Conservation (phyloP, 768 basidiomycete species). For the Floccularia luteovirens region DNA sequence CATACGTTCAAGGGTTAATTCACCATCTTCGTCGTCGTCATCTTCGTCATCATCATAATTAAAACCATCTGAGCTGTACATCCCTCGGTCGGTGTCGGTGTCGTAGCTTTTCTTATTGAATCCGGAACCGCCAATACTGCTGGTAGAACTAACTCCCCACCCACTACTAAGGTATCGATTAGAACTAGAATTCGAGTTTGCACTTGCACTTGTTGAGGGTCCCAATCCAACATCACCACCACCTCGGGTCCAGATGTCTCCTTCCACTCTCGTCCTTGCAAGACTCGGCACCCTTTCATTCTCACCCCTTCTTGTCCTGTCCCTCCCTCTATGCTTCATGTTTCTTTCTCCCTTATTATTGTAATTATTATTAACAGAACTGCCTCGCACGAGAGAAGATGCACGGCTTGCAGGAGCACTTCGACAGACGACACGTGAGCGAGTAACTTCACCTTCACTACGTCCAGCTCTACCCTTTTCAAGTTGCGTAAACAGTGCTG, state of each 20-base stretch:
- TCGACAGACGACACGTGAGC: constrained; percentile 54
- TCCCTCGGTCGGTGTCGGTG: too few species aligned
- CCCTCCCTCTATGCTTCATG: constrained; percentile 14
- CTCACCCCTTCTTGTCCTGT: constrained; percentile 14
- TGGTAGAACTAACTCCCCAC: too few species aligned
- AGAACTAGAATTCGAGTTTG: too few species aligned
- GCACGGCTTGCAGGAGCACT: constrained; percentile 65
- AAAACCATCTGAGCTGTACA: constrained; percentile 6
- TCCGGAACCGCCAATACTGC: too few species aligned
- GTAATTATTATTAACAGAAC: constrained; percentile 10
- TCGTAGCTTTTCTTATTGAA: too few species aligned
- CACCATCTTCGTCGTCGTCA: constrained; percentile 35
- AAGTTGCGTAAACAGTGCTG: constrained; percentile 27
- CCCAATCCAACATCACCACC: constrained; percentile 9
- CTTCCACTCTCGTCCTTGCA: constrained; percentile 52
- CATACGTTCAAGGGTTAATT: constrained; percentile 58
- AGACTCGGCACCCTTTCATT: constrained; percentile 47
- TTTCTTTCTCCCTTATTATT: constrained; percentile 9
- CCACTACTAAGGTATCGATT: constrained; percentile 23
- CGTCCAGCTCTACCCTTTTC: constrained; percentile 24
- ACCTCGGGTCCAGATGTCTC: constrained; percentile 41
- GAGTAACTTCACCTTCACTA: constrained; percentile 35
- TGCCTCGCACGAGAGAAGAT: constrained; percentile 32
- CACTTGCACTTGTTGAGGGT: constrained; percentile 4
- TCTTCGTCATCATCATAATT: constrained; percentile 16